phyloP scores from a whole-genome alignment of 371 early-diverging fungal genomes.

The Mortierella polycephala region DNA sequence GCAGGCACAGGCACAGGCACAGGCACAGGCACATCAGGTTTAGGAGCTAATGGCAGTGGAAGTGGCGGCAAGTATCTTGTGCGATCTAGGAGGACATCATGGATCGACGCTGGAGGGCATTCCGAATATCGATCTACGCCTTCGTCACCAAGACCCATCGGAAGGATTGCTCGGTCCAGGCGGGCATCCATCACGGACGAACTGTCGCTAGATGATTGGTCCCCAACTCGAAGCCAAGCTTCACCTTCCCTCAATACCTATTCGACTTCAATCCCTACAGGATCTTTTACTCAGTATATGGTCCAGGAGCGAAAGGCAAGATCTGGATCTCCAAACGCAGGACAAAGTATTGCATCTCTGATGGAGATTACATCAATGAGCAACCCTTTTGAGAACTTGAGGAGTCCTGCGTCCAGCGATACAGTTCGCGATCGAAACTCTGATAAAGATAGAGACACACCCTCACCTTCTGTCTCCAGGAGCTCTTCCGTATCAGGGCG shows the following conservation, averaged over 20 bases:
- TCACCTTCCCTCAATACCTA: conserved; percentile 53
- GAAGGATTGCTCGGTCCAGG: conserved; percentile 37
- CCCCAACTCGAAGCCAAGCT: conserved; percentile 31
- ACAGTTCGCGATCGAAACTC: conserved; percentile 40
- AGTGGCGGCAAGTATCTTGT: conserved; percentile 51
- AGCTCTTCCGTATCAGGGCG: conserved; percentile 48
- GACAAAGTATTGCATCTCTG: conserved; percentile 51
- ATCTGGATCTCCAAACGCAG: conserved; percentile 37
- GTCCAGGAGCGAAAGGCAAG: conserved; percentile 36
- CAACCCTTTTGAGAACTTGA: conserved; percentile 49
- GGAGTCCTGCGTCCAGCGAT: conserved; percentile 41
- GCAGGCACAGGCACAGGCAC: conserved; percentile 1
- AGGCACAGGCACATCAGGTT: conserved; percentile 1
- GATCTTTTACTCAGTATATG: conserved; percentile 51
- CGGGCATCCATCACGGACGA: conserved; percentile 52
- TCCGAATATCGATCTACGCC: conserved; percentile 49
- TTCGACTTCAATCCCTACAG: conserved; percentile 54
- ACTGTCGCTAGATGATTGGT: conserved; percentile 47
- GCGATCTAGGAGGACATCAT: conserved; percentile 51
- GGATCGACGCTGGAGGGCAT: conserved; percentile 47
- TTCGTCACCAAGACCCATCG: conserved; percentile 47
- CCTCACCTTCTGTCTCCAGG: conserved; percentile 48
- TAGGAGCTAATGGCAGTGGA: conserved; percentile 7
- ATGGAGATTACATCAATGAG: conserved; percentile 42
- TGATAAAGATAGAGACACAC: conserved; percentile 44